These are phyloP conservation scores for Sphaerulina vaccinii DNA, from an alignment of 2,329 filamentous ascomycete genomes.

Conservation along the genomic window DNA sequence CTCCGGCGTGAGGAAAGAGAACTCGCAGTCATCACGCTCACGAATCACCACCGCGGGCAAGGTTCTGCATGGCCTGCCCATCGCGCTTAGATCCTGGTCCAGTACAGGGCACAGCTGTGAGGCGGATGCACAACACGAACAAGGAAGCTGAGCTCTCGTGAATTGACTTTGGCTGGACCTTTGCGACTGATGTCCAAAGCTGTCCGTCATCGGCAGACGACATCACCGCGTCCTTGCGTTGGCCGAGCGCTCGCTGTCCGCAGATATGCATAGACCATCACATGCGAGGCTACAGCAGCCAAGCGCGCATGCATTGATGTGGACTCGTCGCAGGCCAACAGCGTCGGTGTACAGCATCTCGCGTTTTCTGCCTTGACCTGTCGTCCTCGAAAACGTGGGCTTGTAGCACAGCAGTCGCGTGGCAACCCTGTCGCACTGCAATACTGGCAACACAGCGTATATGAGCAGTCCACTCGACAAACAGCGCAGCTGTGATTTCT, in stretches of 20 bases:
- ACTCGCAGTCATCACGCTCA: not conserved
- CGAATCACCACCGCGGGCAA: not conserved
- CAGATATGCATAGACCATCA: not conserved
- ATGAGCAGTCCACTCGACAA: not conserved
- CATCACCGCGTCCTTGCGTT: conserved; percentile 2
- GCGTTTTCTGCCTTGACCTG: not conserved
- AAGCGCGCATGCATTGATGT: conserved; percentile 8
- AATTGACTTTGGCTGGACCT: not conserved
- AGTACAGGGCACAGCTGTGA: not conserved
- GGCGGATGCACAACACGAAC: conserved; percentile 6
- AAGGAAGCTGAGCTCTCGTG: not conserved
- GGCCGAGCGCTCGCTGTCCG: conserved; percentile 3
- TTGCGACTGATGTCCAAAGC: not conserved
- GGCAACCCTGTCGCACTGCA: conserved; percentile 12
- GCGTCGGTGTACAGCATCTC: conserved; percentile 14
- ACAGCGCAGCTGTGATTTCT: not conserved
- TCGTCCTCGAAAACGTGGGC: conserved; percentile 9
- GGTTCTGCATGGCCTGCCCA: not conserved
- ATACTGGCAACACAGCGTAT: not conserved
- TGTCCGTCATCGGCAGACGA: not conserved
- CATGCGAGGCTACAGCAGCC: conserved; percentile 8
- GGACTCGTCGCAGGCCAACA: conserved; percentile 2
- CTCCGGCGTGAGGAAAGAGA: not conserved
- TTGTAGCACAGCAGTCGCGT: conserved; percentile 15
- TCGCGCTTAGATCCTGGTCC: conserved; percentile 11